phyloP scores from a whole-genome alignment of 805 yeast species.

The Schwanniomyces pseudopolymorphus region DNA sequence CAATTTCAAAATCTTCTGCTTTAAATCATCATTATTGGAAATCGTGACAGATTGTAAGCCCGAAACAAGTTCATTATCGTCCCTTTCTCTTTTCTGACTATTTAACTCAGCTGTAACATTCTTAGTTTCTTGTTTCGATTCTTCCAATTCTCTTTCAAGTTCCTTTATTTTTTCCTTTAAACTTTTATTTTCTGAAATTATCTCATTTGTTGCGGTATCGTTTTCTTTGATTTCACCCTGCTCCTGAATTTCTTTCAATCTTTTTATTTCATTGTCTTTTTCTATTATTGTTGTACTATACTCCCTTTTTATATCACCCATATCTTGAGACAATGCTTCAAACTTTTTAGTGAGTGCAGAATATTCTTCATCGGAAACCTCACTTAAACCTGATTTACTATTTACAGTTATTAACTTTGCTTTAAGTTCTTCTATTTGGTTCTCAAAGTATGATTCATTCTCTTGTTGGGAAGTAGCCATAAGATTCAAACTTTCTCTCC shows the following conservation, averaged over 20 bases:
- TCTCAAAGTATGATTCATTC: constrained; percentile 48
- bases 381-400: background rate
- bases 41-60: background rate
- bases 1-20: constrained; percentile 1
- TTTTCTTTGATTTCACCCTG: background rate
- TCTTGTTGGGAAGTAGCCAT: constrained; percentile 57
- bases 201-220: background rate
- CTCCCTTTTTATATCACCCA: constrained; percentile 11
- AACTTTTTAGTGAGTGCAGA: background rate
- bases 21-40: background rate
- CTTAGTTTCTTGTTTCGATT: background rate
- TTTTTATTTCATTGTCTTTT: constrained; percentile 5
- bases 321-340: constrained; percentile 13
- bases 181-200: background rate
- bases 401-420: constrained; percentile 7
- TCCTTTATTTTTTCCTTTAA: background rate
- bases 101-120: constrained; percentile 2
- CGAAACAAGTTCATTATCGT: background rate
- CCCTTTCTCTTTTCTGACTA: constrained; percentile 1
- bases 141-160: background rate
- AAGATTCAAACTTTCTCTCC: constrained; percentile 57
- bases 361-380: background rate
- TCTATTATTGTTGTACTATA: constrained; percentile 10
- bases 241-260: background rate
- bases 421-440: constrained; percentile 41